These are phyloP conservation scores for Sordariomycetes sp. DNA, from an alignment of 2,329 filamentous ascomycete genomes.

Conservation along the genomic window DNA sequence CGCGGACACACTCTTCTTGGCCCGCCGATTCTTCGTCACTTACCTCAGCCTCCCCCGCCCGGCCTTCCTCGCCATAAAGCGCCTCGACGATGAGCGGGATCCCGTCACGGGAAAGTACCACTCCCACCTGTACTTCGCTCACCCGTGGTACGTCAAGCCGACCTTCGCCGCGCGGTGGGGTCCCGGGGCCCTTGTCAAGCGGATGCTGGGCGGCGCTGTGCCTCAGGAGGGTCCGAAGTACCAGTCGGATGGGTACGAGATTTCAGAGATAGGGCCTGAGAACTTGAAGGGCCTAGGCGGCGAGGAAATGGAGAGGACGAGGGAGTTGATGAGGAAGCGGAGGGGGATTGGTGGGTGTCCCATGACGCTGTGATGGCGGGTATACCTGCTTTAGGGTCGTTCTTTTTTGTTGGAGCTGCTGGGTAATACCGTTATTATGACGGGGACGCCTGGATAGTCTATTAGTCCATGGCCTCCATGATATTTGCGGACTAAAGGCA, in stretches of 20 bases:
- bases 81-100: conserved; percentile 23
- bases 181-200: conserved; percentile 26
- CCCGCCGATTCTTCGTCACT: conserved; percentile 31
- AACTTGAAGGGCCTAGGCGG: conserved; percentile 10
- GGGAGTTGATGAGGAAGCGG: not conserved
- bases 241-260: conserved; percentile 30
- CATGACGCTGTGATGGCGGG: not conserved
- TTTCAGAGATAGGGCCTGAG: conserved; percentile 14
- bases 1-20: conserved; percentile 21
- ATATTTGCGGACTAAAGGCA: too few relatives aligned
- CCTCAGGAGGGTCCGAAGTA: conserved; percentile 33
- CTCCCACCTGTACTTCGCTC: conserved; percentile 24
- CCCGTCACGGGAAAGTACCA: conserved; percentile 25
- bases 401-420: too few relatives aligned
- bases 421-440: too few relatives aligned
- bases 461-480: too few relatives aligned
- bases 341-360: not conserved
- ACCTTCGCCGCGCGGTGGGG: conserved; percentile 34
- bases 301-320: conserved; percentile 6
- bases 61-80: conserved; percentile 17
- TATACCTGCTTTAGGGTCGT: too few relatives aligned
- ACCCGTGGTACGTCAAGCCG: conserved; percentile 39
- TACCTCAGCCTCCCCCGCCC: conserved; percentile 35
- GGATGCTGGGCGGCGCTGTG: conserved; percentile 27
- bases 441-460: too few relatives aligned